Conservation (phyloP, 2,329 filamentous ascomycete genomes). For the Colletotrichum sp. region DNA sequence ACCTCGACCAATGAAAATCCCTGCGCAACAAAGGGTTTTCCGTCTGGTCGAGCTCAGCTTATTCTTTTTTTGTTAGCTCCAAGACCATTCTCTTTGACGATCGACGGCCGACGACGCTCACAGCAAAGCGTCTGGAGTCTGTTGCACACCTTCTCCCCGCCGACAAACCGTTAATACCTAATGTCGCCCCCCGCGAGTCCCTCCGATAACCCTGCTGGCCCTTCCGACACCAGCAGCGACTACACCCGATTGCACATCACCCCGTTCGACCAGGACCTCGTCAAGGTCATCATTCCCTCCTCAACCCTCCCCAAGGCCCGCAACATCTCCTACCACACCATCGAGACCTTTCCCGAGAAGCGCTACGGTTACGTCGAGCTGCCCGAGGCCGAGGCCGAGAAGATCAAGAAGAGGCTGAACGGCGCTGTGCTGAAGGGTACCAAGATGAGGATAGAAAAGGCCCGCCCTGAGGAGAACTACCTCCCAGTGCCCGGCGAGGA, state of each 20-base stretch:
- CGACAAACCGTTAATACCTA: background rate
- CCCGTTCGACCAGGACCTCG: slow-evolving; percentile 78
- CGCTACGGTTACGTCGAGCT: slow-evolving; percentile 91
- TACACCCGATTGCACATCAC: slow-evolving; percentile 81
- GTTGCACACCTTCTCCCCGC: background rate
- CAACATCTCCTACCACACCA: slow-evolving; percentile 85
- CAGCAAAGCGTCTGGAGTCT: background rate
- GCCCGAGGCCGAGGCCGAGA: slow-evolving; percentile 82
- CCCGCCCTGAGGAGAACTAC: slow-evolving; percentile 66
- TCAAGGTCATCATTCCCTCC: slow-evolving; percentile 74
- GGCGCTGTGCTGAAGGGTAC: slow-evolving; percentile 82
- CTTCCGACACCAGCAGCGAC: slow-evolving; percentile 21
- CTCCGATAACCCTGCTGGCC: background rate
- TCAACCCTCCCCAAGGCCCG: slow-evolving; percentile 69
- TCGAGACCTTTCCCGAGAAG: slow-evolving; percentile 89
- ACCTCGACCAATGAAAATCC: slow-evolving; percentile 20
- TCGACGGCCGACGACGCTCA: slow-evolving; percentile 6
- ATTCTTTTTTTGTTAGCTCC: background rate
- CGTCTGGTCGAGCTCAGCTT: background rate
- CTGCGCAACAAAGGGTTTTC: slow-evolving; percentile 24
- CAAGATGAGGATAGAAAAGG: slow-evolving; percentile 86
- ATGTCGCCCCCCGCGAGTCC: slow-evolving; percentile 2
- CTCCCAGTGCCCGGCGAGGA: slow-evolving; percentile 38
- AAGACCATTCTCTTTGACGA: background rate
- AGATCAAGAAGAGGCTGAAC: slow-evolving; percentile 88